phyloP scores from a whole-genome alignment of 208 protist species.

The Trypanosoma avium region DNA sequence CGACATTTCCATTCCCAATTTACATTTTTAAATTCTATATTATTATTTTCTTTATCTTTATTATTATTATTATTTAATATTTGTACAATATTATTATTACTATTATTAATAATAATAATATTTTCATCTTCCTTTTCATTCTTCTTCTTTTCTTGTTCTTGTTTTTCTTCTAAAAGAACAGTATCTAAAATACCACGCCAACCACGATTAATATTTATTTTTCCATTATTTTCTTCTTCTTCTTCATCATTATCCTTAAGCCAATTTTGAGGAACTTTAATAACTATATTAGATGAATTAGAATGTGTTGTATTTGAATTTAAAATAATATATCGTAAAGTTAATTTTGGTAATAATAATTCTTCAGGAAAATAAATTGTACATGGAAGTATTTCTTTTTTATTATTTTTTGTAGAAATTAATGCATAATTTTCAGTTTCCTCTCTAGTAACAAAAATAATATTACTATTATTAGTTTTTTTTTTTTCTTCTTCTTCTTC shows the following conservation, averaged over 20 bases:
- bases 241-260: constrained; percentile 40
- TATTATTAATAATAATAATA: neutral
- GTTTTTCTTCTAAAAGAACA: constrained; percentile 1
- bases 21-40: neutral
- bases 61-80: neutral
- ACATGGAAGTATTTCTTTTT: constrained; percentile 16
- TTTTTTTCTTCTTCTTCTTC: neutral
- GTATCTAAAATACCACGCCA: constrained; percentile 16
- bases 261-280: constrained; percentile 37
- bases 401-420: too few species aligned
- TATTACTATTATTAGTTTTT: neutral
- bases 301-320: constrained; percentile 12
- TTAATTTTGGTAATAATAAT: constrained; percentile 44
- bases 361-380: constrained; percentile 74
- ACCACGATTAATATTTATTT: constrained; percentile 3
- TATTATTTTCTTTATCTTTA: neutral
- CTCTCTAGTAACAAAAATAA: neutral
- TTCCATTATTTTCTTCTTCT: constrained; percentile 21
- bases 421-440: too few species aligned
- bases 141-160: neutral
- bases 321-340: constrained; percentile 39
- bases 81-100: neutral
- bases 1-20: too few species aligned
- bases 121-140: neutral
- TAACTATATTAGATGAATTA: constrained; percentile 27